Conservation (phyloP, 2,329 filamentous ascomycete genomes). For the Colletotrichum somersetense region DNA sequence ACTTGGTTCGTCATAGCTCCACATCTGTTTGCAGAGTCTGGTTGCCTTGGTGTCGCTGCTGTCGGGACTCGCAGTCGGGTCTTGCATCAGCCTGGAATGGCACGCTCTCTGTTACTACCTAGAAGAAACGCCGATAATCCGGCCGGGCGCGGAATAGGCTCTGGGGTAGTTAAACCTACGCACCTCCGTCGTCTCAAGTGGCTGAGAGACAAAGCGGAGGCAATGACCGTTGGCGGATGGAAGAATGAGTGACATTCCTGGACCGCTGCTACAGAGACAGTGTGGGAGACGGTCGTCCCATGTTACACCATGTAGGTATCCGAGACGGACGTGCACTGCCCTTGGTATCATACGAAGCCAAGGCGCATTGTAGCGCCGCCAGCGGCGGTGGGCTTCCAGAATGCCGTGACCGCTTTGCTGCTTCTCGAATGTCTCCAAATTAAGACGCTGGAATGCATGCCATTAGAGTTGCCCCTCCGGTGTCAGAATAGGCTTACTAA, state of each 20-base stretch:
- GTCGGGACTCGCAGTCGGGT: background rate
- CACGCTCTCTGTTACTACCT: background rate
- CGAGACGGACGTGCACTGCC: conserved; percentile 20
- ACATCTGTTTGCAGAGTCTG: background rate
- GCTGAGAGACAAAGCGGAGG: conserved; percentile 26
- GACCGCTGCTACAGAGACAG: conserved; percentile 24
- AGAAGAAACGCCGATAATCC: conserved; percentile 1
- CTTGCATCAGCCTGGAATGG: conserved; percentile 2
- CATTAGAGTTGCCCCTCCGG: conserved; percentile 19
- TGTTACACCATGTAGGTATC: background rate
- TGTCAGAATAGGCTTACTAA: conserved; percentile 24
- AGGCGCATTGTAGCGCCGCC: conserved; percentile 16
- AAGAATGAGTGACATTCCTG: conserved; percentile 19
- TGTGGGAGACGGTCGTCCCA: conserved; percentile 15
- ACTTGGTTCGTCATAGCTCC: background rate
- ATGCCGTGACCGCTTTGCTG: conserved; percentile 19
- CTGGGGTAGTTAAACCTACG: conserved; percentile 10
- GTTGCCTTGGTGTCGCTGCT: conserved; percentile 12
- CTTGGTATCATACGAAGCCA: conserved; percentile 14
- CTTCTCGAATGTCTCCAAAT: conserved; percentile 40
- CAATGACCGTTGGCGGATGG: conserved; percentile 15
- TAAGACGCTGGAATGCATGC: conserved; percentile 18
- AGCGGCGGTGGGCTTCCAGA: conserved; percentile 40
- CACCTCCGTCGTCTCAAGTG: conserved; percentile 29
- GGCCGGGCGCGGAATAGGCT: conserved; percentile 21